These are phyloP conservation scores for Fraxinus americana DNA, from an alignment of 257 asterid genomes.

Conservation along the genomic window DNA sequence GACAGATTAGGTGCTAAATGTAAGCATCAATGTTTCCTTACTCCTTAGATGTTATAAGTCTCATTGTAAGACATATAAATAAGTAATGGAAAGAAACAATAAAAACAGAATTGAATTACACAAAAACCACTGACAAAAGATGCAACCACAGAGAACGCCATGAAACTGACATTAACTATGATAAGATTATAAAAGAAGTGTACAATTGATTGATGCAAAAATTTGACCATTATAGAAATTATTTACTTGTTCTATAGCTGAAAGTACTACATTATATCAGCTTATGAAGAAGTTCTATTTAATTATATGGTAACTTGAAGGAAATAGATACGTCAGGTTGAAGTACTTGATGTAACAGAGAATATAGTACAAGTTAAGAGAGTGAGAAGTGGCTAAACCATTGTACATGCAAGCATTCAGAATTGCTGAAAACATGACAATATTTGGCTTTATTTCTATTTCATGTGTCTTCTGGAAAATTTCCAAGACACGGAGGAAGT, in stretches of 20 bases:
- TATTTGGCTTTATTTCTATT: constrained; percentile 87
- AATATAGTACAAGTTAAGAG: too few relatives aligned
- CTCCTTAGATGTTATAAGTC: background rate
- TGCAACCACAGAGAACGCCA: too few relatives aligned
- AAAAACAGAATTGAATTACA: background rate
- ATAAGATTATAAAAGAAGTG: constrained; percentile 1
- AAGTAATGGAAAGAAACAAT: background rate
- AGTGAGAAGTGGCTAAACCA: too few relatives aligned
- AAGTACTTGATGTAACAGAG: too few relatives aligned
- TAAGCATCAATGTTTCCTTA: background rate
- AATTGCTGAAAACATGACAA: constrained; percentile 91
- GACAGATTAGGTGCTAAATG: background rate
- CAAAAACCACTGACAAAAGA: background rate
- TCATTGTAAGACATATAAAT: background rate
- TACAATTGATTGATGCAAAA: constrained; percentile 6
- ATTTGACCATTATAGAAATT: too few relatives aligned
- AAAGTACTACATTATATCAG: background rate
- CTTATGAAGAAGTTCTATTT: constrained; percentile 4
- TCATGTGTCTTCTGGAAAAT: too few relatives aligned
- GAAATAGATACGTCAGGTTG: background rate
- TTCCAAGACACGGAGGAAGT: too few relatives aligned
- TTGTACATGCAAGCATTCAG: constrained; percentile 90
- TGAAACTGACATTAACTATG: background rate
- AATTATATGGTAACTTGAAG: background rate
- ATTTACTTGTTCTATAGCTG: background rate